phyloP scores from a whole-genome alignment of 2,329 filamentous ascomycete genomes.

The Colletotrichum graminicola region DNA sequence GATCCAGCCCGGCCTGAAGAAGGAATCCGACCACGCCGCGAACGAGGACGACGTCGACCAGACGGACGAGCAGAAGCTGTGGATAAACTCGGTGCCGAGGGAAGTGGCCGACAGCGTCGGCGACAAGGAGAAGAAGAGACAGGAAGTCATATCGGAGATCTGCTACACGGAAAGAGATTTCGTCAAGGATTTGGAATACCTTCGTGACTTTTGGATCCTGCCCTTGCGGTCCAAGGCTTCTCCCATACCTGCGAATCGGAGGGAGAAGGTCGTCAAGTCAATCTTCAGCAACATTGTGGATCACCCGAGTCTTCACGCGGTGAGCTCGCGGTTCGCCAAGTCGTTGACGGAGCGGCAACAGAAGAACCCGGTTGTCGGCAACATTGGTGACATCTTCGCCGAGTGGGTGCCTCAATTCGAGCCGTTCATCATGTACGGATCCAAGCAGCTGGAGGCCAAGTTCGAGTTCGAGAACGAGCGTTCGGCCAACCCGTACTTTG shows the following conservation, averaged over 20 bases:
- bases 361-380: slow-evolving; percentile 87
- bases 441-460: slow-evolving; percentile 95
- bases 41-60: slow-evolving; percentile 86
- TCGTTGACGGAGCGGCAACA: slow-evolving; percentile 92
- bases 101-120: slow-evolving; percentile 91
- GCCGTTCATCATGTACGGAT: slow-evolving; percentile 96
- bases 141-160: slow-evolving; percentile 97
- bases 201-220: slow-evolving; percentile 98
- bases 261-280: slow-evolving; percentile 90
- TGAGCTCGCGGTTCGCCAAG: slow-evolving; percentile 90
- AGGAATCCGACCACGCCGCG: slow-evolving; percentile 66
- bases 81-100: slow-evolving; percentile 98
- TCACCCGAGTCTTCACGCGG: slow-evolving; percentile 81
- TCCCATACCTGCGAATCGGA: slow-evolving; percentile 87
- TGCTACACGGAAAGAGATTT: slow-evolving; percentile 99
- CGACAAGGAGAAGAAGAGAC: slow-evolving; percentile 95
- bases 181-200: slow-evolving; percentile 97
- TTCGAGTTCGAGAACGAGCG: slow-evolving; percentile 99
- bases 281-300: slow-evolving; percentile 98
- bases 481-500: slow-evolving; percentile 84
- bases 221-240: slow-evolving; percentile 85
- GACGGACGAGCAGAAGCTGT: slow-evolving; percentile 95
- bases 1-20: slow-evolving; percentile 87
- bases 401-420: slow-evolving; percentile 93
- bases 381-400: slow-evolving; percentile 93